phyloP scores from a whole-genome alignment of 2,329 filamentous ascomycete genomes.

The Pyricularia sp. region DNA sequence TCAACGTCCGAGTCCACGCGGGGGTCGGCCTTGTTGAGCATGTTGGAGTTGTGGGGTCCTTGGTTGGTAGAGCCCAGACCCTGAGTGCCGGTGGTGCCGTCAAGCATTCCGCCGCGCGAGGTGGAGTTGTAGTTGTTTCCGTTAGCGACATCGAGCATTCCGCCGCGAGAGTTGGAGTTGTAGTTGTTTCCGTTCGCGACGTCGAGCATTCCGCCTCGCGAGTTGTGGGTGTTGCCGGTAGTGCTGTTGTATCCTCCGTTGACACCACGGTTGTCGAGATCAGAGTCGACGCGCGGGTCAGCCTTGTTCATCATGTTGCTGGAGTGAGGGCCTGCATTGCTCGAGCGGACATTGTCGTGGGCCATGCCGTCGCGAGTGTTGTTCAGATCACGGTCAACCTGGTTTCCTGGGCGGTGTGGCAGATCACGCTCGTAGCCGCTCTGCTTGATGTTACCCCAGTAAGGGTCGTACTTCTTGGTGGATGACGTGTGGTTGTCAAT shows the following conservation, averaged over 20 bases:
- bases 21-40: background rate
- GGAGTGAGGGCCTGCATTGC: conserved; percentile 28
- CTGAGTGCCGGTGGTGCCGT: background rate
- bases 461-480: background rate
- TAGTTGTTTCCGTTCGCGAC: background rate
- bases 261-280: conserved; percentile 19
- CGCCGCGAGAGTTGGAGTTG: too few species aligned
- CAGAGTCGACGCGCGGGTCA: conserved; percentile 30
- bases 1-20: background rate
- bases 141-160: background rate
- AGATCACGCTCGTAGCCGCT: background rate
- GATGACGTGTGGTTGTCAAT: background rate
- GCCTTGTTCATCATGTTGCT: conserved; percentile 26
- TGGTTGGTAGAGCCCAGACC: background rate
- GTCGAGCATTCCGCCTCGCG: too few species aligned
- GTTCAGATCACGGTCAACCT: background rate
- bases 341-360: conserved; percentile 11
- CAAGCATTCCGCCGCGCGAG: background rate
- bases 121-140: too few species aligned
- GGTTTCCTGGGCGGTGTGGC: background rate
- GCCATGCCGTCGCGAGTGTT: background rate
- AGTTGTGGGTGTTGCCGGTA: background rate
- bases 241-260: background rate
- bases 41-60: background rate
- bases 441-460: conserved; percentile 3